phyloP scores from a whole-genome alignment of 2,329 filamentous ascomycete genomes.

The Biscogniauxia sp. region DNA sequence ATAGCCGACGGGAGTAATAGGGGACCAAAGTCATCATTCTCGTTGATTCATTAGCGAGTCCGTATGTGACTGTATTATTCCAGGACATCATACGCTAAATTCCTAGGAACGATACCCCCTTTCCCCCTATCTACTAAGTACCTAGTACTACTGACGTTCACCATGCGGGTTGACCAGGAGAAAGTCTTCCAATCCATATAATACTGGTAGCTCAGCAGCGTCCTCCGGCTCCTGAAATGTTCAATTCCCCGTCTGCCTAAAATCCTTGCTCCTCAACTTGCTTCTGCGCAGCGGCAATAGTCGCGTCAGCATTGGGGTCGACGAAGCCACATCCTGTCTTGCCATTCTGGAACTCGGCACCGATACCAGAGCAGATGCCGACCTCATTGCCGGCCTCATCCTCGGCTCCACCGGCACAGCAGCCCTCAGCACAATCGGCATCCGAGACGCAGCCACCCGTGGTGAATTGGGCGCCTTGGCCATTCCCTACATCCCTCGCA shows the following conservation, averaged over 20 bases:
- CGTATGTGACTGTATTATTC: neutral
- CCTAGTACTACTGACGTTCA: too few species aligned
- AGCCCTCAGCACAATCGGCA: constrained; percentile 34
- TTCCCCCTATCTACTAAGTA: neutral
- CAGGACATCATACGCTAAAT: neutral
- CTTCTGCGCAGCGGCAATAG: constrained; percentile 30
- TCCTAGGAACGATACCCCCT: neutral
- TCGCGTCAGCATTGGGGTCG: constrained; percentile 33
- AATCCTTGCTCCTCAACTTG: constrained; percentile 36
- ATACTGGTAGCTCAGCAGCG: neutral
- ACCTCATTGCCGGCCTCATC: constrained; percentile 27
- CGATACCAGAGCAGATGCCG: constrained; percentile 36
- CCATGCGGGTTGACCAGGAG: too few species aligned
- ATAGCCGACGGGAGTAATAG: neutral
- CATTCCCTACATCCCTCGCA: constrained; percentile 35
- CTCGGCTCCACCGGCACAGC: constrained; percentile 31
- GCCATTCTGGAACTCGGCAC: constrained; percentile 35
- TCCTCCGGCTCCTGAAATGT: neutral
- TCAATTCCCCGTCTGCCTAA: constrained; percentile 13
- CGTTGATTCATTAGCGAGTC: neutral
- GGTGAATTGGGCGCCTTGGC: constrained; percentile 36
- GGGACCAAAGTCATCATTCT: neutral
- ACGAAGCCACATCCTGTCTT: constrained; percentile 38
- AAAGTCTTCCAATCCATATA: too few species aligned
- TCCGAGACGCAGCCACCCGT: constrained; percentile 36